Conservation (phyloP, 176 grass and related monocot species). For the Sorghum bicolor region Sorghum_bicolor_NCBIv3 NC_012870.2:8599001-8599500, state of each 20-base stretch:
- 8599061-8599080: background rate
- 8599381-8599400: constrained; percentile 2
- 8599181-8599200: constrained; percentile 52
- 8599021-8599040: too few relatives aligned
- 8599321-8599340: constrained; percentile 80
- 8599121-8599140: constrained; percentile 74
- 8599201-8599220: constrained; percentile 55
- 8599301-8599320: constrained; percentile 87
- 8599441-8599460: too few relatives aligned
- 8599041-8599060: background rate
- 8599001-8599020: too few relatives aligned
- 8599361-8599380: constrained; percentile 78
- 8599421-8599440: background rate
- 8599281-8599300: constrained; percentile 92
- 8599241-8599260: constrained; percentile 83
- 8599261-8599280: constrained; percentile 84
- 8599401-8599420: background rate
- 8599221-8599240: constrained; percentile 89
- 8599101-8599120: constrained; percentile 59
- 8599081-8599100: constrained; percentile 47
- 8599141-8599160: constrained; percentile 69
- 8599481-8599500: too few relatives aligned
- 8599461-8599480: too few relatives aligned
- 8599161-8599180: constrained; percentile 39
- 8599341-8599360: constrained; percentile 90